Evolutionary conservation across 164 flowering plant species (phyloP).

Genomic region (Chimonanthus salicifolius): DNA sequence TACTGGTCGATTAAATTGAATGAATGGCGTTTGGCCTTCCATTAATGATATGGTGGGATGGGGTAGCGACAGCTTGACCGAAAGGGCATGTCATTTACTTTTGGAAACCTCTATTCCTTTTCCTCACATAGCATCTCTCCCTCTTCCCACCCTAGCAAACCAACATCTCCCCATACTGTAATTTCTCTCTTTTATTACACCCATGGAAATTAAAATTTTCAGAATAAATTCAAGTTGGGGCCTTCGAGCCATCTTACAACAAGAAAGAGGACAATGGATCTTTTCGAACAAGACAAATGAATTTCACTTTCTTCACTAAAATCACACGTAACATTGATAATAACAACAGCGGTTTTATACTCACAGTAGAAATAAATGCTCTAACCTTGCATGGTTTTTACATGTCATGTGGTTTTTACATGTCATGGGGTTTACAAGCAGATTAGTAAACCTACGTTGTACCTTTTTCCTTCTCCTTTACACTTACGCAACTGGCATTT

Average conservation of each 20-base stretch:
- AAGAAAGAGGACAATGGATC: neutral
- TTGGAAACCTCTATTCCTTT: conserved; percentile 27
- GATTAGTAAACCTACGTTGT: neutral
- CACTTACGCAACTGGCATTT: neutral
- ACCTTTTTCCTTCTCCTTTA: neutral
- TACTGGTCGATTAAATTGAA: conserved; percentile 14
- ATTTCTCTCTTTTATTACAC: neutral
- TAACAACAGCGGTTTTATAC: neutral
- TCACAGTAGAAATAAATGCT: neutral
- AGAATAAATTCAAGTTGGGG: conserved; percentile 1
- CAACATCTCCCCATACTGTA: conserved; percentile 7
- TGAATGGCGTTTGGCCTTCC: conserved; percentile 27
- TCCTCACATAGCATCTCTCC: conserved; percentile 10
- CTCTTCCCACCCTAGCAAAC: neutral
- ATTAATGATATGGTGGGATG: conserved; percentile 35
- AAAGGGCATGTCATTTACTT: conserved; percentile 30
- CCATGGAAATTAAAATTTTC: neutral
- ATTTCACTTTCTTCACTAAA: conserved; percentile 2
- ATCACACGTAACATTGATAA: neutral
- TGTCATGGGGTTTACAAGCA: neutral
- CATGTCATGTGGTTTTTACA: neutral
- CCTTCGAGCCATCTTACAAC: neutral
- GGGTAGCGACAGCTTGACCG: conserved; percentile 27
- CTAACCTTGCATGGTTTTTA: neutral
- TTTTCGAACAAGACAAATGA: conserved; percentile 3